A percentile compares a stretch with the other conserved stretches of the same genome.
These are phyloP conservation scores for Lentinula detonsa DNA, from an alignment of 768 basidiomycete genomes.

Conservation along the genomic window DNA sequence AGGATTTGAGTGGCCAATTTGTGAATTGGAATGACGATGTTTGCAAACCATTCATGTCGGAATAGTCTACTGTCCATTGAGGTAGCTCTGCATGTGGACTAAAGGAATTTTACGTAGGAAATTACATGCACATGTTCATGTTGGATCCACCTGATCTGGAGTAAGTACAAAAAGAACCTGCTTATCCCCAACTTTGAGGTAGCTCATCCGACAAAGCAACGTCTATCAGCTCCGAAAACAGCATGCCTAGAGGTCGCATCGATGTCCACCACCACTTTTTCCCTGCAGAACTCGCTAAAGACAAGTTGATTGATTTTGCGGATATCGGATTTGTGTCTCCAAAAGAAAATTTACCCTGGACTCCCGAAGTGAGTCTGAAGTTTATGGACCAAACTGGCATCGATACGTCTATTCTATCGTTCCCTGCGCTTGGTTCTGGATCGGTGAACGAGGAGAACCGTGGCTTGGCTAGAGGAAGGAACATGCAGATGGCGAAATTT, in stretches of 20 bases:
- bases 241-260: constrained; percentile 25
- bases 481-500: constrained; percentile 39
- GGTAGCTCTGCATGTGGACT: no score
- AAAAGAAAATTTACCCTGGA: constrained; percentile 61
- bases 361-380: constrained; percentile 45
- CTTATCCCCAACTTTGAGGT: no score
- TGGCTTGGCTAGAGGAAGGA: constrained; percentile 36
- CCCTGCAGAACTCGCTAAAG: constrained; percentile 45
- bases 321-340: constrained; percentile 58
- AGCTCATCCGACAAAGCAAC: not conserved
- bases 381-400: constrained; percentile 58
- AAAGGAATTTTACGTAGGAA: not conserved
- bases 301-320: constrained; percentile 27
- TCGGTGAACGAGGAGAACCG: constrained; percentile 33
- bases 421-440: constrained; percentile 48
- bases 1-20: constrained; percentile 67
- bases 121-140: not conserved
- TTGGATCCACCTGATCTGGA: not conserved
- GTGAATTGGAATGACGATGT: constrained; percentile 75
- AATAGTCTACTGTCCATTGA: not conserved
- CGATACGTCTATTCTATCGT: constrained; percentile 58
- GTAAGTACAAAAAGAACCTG: not conserved
- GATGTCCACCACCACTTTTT: constrained; percentile 82
- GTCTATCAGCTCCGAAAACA: not conserved
- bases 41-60: constrained; percentile 31